Conservation (phyloP, 2,329 filamentous ascomycete genomes). For the Penicillium sp. region DNA sequence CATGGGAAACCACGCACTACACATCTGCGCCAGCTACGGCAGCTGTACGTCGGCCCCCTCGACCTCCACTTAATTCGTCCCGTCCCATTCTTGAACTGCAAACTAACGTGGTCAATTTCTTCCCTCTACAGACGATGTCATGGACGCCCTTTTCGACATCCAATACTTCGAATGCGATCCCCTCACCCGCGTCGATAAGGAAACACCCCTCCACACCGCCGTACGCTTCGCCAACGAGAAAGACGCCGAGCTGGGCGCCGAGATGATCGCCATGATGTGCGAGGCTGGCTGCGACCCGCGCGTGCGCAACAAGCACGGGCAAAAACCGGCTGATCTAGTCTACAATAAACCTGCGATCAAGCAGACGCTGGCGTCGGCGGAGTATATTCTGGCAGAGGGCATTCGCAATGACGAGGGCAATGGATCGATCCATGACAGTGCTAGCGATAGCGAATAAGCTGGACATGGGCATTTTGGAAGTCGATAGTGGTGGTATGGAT, state of each 20-base stretch:
- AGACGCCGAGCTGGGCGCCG: constrained; percentile 49
- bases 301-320: constrained; percentile 55
- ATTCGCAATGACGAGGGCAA: constrained; percentile 45
- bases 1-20: constrained; percentile 86
- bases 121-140: constrained; percentile 49
- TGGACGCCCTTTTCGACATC: constrained; percentile 55
- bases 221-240: constrained; percentile 56
- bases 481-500: background rate
- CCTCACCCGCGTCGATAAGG: constrained; percentile 53
- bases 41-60: constrained; percentile 69
- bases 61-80: background rate
- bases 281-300: constrained; percentile 57
- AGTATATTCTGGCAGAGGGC: constrained; percentile 56
- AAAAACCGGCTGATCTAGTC: constrained; percentile 54
- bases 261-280: constrained; percentile 58
- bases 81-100: background rate
- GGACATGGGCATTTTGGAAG: background rate
- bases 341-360: constrained; percentile 52
- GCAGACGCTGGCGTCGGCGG: constrained; percentile 50
- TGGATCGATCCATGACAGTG: constrained; percentile 46
- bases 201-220: constrained; percentile 54
- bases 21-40: constrained; percentile 84
- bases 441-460: constrained; percentile 49
- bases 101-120: background rate
- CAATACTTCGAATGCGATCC: constrained; percentile 58